Conservation (phyloP, 768 basidiomycete genomes). For the Mycena filopes region DNA sequence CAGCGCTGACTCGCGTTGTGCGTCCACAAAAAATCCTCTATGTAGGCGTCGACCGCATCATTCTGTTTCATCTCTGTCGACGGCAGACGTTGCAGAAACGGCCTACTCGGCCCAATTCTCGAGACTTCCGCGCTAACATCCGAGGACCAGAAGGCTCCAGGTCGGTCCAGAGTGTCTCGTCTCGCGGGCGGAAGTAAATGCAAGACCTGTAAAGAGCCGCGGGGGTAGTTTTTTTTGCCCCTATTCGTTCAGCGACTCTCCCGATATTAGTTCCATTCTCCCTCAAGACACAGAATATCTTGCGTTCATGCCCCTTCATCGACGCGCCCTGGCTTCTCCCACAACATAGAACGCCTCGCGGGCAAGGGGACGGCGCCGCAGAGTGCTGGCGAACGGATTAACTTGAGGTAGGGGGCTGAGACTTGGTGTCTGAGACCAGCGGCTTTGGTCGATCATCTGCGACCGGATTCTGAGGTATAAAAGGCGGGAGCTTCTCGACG, state of each 20-base stretch:
- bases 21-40: no score
- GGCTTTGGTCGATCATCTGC: not conserved
- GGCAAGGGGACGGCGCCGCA: not conserved
- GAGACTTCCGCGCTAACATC: no score
- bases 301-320: not conserved
- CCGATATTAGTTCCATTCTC: not conserved
- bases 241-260: conserved; percentile 6
- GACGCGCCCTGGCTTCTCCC: not conserved
- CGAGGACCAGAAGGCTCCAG: not conserved
- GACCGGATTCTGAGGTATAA: conserved; percentile 21
- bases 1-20: no score
- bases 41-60: no score
- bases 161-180: not conserved
- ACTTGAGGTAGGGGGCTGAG: not conserved
- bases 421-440: conserved; percentile 13
- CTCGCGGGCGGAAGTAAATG: conserved; percentile 9
- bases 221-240: conserved; percentile 3
- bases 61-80: no score
- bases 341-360: not conserved
- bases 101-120: no score
- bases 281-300: no score
- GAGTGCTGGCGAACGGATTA: no score
- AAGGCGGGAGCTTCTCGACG: not conserved
- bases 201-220: conserved; percentile 11
- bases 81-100: no score